phyloP scores from a whole-genome alignment of 2,329 filamentous ascomycete genomes.

The Fusarium devonianum region DNA sequence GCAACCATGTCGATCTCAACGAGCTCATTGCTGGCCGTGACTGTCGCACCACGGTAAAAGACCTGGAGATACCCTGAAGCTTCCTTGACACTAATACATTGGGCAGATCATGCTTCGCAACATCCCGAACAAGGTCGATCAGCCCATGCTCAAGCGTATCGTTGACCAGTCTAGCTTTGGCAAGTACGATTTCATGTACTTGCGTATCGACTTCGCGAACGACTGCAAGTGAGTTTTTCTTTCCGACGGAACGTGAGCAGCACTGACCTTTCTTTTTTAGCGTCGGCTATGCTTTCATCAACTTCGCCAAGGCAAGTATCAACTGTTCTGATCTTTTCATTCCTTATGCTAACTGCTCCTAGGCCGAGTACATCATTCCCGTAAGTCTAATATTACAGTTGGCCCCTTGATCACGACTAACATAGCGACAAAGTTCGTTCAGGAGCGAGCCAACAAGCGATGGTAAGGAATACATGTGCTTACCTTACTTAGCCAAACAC shows the following conservation, averaged over 20 bases:
- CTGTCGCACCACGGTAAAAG: slow-evolving; percentile 75
- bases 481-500: not conserved
- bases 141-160: slow-evolving; percentile 77
- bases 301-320: slow-evolving; percentile 78
- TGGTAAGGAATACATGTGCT: slow-evolving; percentile 60
- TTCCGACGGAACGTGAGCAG: not conserved
- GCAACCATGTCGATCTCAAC: slow-evolving; percentile 64
- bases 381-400: slow-evolving; percentile 51
- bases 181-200: slow-evolving; percentile 93
- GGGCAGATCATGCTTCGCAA: slow-evolving; percentile 89
- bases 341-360: slow-evolving; percentile 46
- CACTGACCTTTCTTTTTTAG: slow-evolving; percentile 57
- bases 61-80: not conserved
- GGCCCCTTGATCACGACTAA: slow-evolving; percentile 24
- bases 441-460: slow-evolving; percentile 71
- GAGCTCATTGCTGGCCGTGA: slow-evolving; percentile 64
- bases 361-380: slow-evolving; percentile 77
- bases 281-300: slow-evolving; percentile 97
- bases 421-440: slow-evolving; percentile 68
- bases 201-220: slow-evolving; percentile 87
- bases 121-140: slow-evolving; percentile 88
- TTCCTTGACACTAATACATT: slow-evolving; percentile 6
- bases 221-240: slow-evolving; percentile 75
- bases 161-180: slow-evolving; percentile 81
- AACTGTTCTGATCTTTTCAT: not conserved